A percentile compares a stretch with the other conserved stretches of the same genome.
These are phyloP conservation scores for Quercus aquifolioides DNA, from an alignment of 306 rosid species.

Conservation along the genomic window DNA sequence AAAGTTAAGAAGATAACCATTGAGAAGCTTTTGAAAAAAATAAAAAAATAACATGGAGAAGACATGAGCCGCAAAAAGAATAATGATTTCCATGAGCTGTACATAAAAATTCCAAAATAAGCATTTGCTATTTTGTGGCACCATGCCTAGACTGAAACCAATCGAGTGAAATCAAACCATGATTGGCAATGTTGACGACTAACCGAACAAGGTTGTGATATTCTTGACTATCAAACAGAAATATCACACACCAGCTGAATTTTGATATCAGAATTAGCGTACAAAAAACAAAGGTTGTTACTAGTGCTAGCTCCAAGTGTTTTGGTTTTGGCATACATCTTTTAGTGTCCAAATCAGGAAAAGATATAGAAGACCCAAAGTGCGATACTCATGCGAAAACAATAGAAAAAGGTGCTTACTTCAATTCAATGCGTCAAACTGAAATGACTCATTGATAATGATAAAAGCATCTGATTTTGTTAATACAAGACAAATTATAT, in stretches of 20 bases:
- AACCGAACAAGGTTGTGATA: not conserved
- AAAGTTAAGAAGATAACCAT: too few relatives aligned
- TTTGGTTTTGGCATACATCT: not conserved
- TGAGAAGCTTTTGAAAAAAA: too few relatives aligned
- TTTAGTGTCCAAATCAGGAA: slow-evolving; percentile 6
- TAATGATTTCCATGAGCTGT: not conserved
- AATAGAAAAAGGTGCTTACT: not conserved
- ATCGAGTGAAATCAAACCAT: not conserved
- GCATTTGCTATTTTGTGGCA: not conserved
- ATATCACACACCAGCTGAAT: not conserved
- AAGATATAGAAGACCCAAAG: not conserved
- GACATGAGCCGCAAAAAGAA: too few relatives aligned
- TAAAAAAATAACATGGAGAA: too few relatives aligned
- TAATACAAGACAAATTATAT: not conserved
- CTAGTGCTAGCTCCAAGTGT: not conserved
- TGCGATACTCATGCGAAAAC: not conserved
- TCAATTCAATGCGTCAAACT: not conserved
- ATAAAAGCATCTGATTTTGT: not conserved
- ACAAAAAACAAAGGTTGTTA: not conserved
- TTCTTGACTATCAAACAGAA: not conserved
- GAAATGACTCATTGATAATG: not conserved
- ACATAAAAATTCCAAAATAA: not conserved
- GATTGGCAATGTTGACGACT: not conserved
- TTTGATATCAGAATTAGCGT: not conserved
- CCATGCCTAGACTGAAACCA: too few relatives aligned